These are phyloP conservation scores for Boletus eberwhitei DNA, from an alignment of 768 basidiomycete species.

Conservation along the genomic window DNA sequence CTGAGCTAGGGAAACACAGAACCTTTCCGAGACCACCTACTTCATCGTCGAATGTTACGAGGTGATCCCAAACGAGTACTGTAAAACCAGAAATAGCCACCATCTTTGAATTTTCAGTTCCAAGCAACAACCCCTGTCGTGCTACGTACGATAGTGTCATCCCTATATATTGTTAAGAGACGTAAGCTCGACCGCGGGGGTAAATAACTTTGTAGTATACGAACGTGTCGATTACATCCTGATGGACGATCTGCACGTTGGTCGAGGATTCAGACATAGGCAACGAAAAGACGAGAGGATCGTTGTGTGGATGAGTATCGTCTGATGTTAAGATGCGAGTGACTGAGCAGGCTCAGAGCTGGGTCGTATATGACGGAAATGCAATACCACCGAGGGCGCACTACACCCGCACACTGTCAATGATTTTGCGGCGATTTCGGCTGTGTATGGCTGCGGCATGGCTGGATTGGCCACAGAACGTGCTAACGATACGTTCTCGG, in stretches of 20 bases:
- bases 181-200: neutral
- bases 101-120: slow-evolving; percentile 34
- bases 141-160: slow-evolving; percentile 9
- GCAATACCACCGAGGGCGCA: neutral
- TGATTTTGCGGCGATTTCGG: neutral
- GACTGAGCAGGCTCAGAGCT: neutral
- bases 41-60: slow-evolving; percentile 38
- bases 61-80: slow-evolving; percentile 47
- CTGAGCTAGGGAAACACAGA: neutral
- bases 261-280: slow-evolving; percentile 1
- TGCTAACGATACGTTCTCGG: neutral
- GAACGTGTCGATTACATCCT: neutral
- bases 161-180: neutral
- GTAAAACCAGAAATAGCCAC: slow-evolving; percentile 52
- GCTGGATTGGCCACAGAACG: neutral
- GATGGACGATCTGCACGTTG: neutral
- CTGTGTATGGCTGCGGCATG: neutral
- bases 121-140: neutral
- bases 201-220: neutral
- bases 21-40: slow-evolving; percentile 16
- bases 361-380: neutral
- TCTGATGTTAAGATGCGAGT: neutral
- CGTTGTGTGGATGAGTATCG: neutral
- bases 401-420: neutral
- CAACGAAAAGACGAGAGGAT: neutral